A percentile compares a stretch with the other conserved stretches of the same genome.
These are phyloP conservation scores for Thecamonas trahens DNA, from an alignment of 78 protist species.

Conservation along the genomic window DNA sequence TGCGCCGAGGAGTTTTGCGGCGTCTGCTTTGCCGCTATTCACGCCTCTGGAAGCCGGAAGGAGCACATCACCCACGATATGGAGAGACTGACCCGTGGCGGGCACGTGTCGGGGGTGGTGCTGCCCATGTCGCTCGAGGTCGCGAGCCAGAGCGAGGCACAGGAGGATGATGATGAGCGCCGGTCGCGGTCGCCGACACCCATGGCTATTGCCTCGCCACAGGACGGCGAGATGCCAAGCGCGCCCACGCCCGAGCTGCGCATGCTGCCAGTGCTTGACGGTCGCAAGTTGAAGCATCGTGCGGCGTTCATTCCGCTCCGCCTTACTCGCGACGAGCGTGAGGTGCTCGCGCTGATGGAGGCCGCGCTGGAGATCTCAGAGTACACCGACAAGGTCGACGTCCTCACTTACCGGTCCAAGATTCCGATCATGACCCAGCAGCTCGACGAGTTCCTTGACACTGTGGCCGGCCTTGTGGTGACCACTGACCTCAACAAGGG, in stretches of 20 bases:
- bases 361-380: conserved; percentile 75
- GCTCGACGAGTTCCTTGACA: conserved; percentile 62
- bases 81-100: neutral
- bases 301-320: conserved; percentile 56
- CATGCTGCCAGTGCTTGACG: neutral
- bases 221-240: neutral
- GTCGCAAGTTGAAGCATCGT: neutral
- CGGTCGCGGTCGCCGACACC: neutral
- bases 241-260: neutral
- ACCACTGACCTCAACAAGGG: conserved; percentile 68
- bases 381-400: conserved; percentile 72
- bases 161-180: neutral
- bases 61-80: neutral
- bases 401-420: conserved; percentile 3
- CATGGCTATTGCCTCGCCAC: neutral
- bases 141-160: neutral
- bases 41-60: neutral
- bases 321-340: conserved; percentile 55
- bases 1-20: neutral
- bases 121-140: neutral
- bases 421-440: conserved; percentile 46
- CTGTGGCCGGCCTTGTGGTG: conserved; percentile 60
- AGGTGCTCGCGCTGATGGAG: conserved; percentile 58
- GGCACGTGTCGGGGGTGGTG: neutral
- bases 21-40: neutral